Base-by-base conservation (phyloP, 305 asterid genomes). In the Fraxinus sp. region DNA sequence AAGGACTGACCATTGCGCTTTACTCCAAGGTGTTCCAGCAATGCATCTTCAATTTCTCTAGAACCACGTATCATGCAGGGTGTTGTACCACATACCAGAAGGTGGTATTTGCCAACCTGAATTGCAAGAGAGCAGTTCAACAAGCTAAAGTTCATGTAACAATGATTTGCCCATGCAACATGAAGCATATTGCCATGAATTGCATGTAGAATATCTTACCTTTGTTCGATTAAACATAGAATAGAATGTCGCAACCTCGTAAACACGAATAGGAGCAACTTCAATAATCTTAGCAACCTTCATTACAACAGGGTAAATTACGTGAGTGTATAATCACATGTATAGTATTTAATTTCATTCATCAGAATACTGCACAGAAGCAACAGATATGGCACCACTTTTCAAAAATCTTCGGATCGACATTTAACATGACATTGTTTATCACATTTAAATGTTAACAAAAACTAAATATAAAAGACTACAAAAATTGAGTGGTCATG, bases 41-140 rank as follows among this genome's bases (percentile, higher is more conserved):
- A 82, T 35, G 98, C 94, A 8, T 88, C 93, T 88, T 94, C 99
- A 74, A 96, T 94, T 20, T 92, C 98, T 83, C 99, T 87, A 83
- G 99, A 93, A 82, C 99, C 99, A 77, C 97, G 97, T 36, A 96
- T 84, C 99, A 96, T 96, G 90, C 99, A 96, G 83, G 99, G 99
- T 71, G 99, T 92, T 22, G 99, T 96, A 52, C 98, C 98, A 86
- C 99, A 96, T 22, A 94, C 98, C 94, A 96, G 85, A 85, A 96
- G 98, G 88, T 96, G 99, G 88, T 96, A 96, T 87, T 87, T 93
- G 41, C 99, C 99, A 66, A 94, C 99, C 99, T 96, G 87, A 30
- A 82, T 78, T 76, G 71, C 80, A 80, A 78, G 26, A 83, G 33
- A 30, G 77, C 36, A 87, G 79, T 66, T 82, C 74, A 75, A 24